phyloP scores from a whole-genome alignment of 1,284 basidiomycete species.

The Entoloma clypeatum region DNA sequence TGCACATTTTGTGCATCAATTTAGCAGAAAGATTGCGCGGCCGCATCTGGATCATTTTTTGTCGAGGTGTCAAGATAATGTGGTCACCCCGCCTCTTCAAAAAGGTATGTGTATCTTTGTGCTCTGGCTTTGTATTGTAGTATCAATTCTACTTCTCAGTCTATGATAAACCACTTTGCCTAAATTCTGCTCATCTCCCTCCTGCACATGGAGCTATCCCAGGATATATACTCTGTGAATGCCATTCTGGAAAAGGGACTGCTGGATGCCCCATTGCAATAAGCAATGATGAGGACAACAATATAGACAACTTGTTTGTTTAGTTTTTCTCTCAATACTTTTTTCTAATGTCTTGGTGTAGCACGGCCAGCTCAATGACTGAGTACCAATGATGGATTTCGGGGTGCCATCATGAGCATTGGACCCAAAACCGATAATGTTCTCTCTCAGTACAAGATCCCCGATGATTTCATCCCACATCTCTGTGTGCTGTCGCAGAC shows the following conservation, averaged over 20 bases:
- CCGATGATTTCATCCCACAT: constrained; percentile 4
- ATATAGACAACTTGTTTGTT: not conserved
- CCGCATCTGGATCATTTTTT: too few species aligned
- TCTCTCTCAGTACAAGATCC: constrained; percentile 5
- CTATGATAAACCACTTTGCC: not conserved
- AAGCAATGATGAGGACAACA: not conserved
- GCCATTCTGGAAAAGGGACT: not conserved
- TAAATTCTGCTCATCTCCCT: constrained; percentile 4
- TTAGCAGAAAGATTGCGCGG: too few species aligned
- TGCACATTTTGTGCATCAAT: too few species aligned
- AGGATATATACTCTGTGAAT: constrained; percentile 1
- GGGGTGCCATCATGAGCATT: constrained; percentile 7
- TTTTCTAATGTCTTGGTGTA: not conserved
- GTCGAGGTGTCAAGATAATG: too few species aligned
- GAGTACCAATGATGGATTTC: constrained; percentile 6
- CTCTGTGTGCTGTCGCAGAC: constrained; percentile 6
- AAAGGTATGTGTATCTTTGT: constrained; percentile 3
- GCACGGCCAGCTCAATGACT: not conserved
- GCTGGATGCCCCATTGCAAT: not conserved
- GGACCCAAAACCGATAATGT: constrained; percentile 7
- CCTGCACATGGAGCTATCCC: not conserved
- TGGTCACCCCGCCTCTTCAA: too few species aligned
- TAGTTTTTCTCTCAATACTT: not conserved
- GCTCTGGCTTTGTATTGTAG: not conserved
- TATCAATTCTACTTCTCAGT: not conserved